A percentile compares a stretch with the other conserved stretches of the same genome.
Conservation (phyloP, 2,329 filamentous ascomycete genomes). For the Atkinsonella texensis region DNA sequence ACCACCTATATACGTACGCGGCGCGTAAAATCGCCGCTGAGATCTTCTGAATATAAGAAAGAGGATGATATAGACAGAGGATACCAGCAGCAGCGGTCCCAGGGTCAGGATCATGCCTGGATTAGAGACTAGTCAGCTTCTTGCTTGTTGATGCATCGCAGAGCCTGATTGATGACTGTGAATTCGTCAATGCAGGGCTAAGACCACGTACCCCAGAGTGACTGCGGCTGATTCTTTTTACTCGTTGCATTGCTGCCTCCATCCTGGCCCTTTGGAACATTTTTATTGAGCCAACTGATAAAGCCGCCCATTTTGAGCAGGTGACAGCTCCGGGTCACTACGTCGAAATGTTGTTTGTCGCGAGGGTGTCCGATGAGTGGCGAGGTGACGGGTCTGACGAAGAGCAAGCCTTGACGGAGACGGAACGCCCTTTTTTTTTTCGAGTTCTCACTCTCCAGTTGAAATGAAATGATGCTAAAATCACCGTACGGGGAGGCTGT, state of each 20-base stretch:
- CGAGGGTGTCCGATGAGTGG: background rate
- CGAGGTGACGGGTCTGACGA: background rate
- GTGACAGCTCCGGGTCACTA: conserved; percentile 6
- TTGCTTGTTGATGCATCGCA: background rate
- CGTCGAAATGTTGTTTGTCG: background rate
- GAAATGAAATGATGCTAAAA: too few species aligned
- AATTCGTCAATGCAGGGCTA: background rate
- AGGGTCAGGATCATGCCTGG: conserved; percentile 37
- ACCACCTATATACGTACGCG: conserved; percentile 38
- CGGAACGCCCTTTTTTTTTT: too few species aligned
- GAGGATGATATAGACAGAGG: conserved; percentile 35
- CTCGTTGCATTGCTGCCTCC: conserved; percentile 10
- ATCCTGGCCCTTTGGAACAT: conserved; percentile 15
- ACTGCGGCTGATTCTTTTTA: conserved; percentile 17
- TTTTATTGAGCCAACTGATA: conserved; percentile 25
- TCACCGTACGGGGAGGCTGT: background rate
- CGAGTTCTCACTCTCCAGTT: too few species aligned
- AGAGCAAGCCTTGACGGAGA: background rate
- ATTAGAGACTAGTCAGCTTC: conserved; percentile 4
- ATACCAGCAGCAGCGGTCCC: conserved; percentile 37
- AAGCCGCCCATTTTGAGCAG: conserved; percentile 24
- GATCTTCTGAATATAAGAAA: conserved; percentile 38
- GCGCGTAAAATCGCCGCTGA: conserved; percentile 41
- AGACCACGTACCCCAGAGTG: conserved; percentile 21
- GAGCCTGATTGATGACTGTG: background rate